Conservation (phyloP, 352 stramenopile genomes). For the Discostella stelligera region DNA sequence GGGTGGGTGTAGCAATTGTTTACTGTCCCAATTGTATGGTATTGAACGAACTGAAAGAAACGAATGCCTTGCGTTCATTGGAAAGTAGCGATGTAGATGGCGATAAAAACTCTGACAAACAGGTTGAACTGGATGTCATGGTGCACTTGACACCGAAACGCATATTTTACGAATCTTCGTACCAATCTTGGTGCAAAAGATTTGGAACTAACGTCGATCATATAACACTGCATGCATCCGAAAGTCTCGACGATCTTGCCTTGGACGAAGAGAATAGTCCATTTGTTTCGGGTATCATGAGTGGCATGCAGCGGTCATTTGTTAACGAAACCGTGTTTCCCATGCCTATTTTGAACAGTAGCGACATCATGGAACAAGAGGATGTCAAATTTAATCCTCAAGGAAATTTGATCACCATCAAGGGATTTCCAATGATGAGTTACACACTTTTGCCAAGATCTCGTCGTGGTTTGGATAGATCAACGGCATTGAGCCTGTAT, state of each 20-base stretch:
- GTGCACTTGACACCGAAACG: conserved; percentile 53
- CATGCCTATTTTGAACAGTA: conserved; percentile 14
- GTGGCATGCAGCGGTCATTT: conserved; percentile 46
- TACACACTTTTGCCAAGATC: conserved; percentile 67
- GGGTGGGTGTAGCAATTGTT: conserved; percentile 63
- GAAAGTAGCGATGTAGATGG: conserved; percentile 4
- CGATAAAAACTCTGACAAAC: conserved; percentile 14
- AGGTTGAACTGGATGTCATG: conserved; percentile 41
- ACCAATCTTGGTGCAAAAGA: conserved; percentile 48
- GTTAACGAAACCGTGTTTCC: conserved; percentile 55
- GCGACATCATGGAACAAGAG: neutral
- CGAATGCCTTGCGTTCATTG: conserved; percentile 14
- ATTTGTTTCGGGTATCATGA: conserved; percentile 51
- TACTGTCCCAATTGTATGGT: conserved; percentile 56
- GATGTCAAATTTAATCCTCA: neutral
- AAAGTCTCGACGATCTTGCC: conserved; percentile 30
- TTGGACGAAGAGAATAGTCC: conserved; percentile 38
- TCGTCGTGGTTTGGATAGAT: conserved; percentile 51
- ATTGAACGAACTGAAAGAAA: conserved; percentile 44
- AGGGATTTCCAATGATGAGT: conserved; percentile 53
- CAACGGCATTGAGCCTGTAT: conserved; percentile 36
- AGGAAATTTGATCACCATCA: conserved; percentile 25
- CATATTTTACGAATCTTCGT: conserved; percentile 30
- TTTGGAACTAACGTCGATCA: conserved; percentile 48
- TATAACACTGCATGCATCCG: conserved; percentile 37